Percentiles rank a stretch among this genome's conserved stretches.
These are phyloP conservation scores for Ophiostoma fasciatum DNA, from an alignment of 2,329 filamentous ascomycete genomes.

Conservation along the genomic window DNA sequence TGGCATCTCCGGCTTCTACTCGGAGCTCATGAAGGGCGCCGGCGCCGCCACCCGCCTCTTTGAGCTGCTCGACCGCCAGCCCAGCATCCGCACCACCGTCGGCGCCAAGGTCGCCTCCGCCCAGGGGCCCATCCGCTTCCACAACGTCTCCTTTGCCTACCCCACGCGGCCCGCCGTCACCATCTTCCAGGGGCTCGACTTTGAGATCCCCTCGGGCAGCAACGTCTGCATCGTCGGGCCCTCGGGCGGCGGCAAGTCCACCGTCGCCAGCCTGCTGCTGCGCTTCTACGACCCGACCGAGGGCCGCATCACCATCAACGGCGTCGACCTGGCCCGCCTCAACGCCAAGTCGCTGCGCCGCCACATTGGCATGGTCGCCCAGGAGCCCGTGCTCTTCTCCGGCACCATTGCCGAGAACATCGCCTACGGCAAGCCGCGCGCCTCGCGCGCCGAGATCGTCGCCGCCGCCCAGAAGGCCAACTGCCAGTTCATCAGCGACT, in stretches of 20 bases:
- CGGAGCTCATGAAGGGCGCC: slow-evolving; percentile 96
- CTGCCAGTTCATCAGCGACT: slow-evolving; percentile 91
- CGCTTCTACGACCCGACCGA: slow-evolving; percentile 77
- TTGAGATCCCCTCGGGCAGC: slow-evolving; percentile 81
- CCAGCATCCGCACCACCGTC: slow-evolving; percentile 74
- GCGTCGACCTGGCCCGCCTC: slow-evolving; percentile 67
- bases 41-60: slow-evolving; percentile 93
- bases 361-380: slow-evolving; percentile 87
- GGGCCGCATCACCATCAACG: slow-evolving; percentile 70
- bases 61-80: slow-evolving; percentile 81
- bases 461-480: slow-evolving; percentile 82
- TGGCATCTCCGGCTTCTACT: slow-evolving; percentile 90
- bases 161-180: slow-evolving; percentile 81
- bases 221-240: slow-evolving; percentile 96
- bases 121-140: slow-evolving; percentile 77
- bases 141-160: slow-evolving; percentile 77
- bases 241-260: slow-evolving; percentile 91
- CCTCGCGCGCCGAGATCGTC: slow-evolving; percentile 67
- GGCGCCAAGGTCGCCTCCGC: slow-evolving; percentile 69
- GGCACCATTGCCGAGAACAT: slow-evolving; percentile 82
- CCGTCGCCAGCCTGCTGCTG: slow-evolving; percentile 78
- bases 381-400: slow-evolving; percentile 87
- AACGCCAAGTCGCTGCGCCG: slow-evolving; percentile 87
- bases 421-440: slow-evolving; percentile 71
- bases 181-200: slow-evolving; percentile 81